phyloP scores from a whole-genome alignment of 2,329 filamentous ascomycete genomes.

The Aspergillus ochraceoroseus region DNA sequence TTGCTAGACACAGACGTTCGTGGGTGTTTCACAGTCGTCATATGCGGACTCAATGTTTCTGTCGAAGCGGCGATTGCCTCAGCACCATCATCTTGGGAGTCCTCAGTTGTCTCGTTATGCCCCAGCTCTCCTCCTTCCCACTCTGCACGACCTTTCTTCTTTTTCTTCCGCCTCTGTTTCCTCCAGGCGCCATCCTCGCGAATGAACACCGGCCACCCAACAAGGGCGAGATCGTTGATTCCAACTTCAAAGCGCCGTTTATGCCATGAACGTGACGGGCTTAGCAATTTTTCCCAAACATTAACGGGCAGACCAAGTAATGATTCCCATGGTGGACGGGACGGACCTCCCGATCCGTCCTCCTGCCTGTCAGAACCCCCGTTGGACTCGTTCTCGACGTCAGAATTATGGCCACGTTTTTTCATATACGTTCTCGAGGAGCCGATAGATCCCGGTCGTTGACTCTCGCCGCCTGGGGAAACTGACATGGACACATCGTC shows the following conservation, averaged over 20 bases:
- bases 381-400: constrained; percentile 33
- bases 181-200: constrained; percentile 72
- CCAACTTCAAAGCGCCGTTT: constrained; percentile 78
- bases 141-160: constrained; percentile 34
- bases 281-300: constrained; percentile 73
- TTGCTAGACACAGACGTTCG: constrained; percentile 22
- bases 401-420: constrained; percentile 30
- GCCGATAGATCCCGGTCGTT: constrained; percentile 33
- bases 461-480: constrained; percentile 29
- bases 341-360: constrained; percentile 23
- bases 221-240: constrained; percentile 71
- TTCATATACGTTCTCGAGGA: constrained; percentile 30
- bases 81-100: constrained; percentile 32
- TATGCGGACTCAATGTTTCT: constrained; percentile 23
- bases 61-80: constrained; percentile 31
- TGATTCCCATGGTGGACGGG: constrained; percentile 49
- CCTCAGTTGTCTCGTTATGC: constrained; percentile 35
- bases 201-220: constrained; percentile 79
- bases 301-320: constrained; percentile 69
- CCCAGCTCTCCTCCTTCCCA: constrained; percentile 35
- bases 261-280: constrained; percentile 69
- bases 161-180: constrained; percentile 55
- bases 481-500: constrained; percentile 28
- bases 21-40: constrained; percentile 24
- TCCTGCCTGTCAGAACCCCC: constrained; percentile 29